These are phyloP conservation scores for Monilinia vaccinii-corymbosi DNA, from an alignment of 2,329 filamentous ascomycete species.

Conservation along the genomic window DNA sequence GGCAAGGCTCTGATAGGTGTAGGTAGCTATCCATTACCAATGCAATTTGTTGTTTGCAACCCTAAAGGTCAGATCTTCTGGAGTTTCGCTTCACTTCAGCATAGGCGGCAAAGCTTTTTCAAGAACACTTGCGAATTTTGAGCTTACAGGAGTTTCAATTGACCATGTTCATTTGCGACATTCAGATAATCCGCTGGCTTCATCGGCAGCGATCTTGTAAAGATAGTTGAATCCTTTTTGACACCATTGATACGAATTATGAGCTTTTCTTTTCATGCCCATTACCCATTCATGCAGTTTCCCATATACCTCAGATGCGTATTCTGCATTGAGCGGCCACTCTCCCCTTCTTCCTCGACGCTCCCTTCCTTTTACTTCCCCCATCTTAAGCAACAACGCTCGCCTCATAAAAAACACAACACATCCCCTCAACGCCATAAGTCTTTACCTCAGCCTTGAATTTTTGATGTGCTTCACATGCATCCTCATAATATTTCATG, in stretches of 20 bases:
- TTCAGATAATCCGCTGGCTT: not conserved
- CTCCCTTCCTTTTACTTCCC: not conserved
- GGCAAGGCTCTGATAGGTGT: not conserved
- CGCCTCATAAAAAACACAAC: conserved; percentile 27
- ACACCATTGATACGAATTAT: not conserved
- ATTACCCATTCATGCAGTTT: not conserved
- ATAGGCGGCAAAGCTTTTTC: not conserved
- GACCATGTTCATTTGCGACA: not conserved
- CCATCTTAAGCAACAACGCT: conserved; percentile 8
- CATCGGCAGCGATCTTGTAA: not conserved
- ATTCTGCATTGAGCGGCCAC: not conserved
- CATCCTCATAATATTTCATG: conserved; percentile 50
- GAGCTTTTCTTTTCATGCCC: not conserved
- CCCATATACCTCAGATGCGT: not conserved
- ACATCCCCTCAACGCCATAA: conserved; percentile 19
- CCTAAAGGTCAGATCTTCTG: not conserved
- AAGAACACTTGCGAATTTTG: not conserved
- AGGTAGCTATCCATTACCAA: not conserved
- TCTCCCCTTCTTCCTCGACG: not conserved
- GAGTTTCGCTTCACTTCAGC: not conserved
- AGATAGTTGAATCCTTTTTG: not conserved
- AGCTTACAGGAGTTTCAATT: not conserved
- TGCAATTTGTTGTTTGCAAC: not conserved
- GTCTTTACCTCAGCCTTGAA: conserved; percentile 31
- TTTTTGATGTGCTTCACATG: conserved; percentile 44